phyloP scores from a whole-genome alignment of 1,284 basidiomycete genomes.

The Lentinula novae-zelandiae region DNA sequence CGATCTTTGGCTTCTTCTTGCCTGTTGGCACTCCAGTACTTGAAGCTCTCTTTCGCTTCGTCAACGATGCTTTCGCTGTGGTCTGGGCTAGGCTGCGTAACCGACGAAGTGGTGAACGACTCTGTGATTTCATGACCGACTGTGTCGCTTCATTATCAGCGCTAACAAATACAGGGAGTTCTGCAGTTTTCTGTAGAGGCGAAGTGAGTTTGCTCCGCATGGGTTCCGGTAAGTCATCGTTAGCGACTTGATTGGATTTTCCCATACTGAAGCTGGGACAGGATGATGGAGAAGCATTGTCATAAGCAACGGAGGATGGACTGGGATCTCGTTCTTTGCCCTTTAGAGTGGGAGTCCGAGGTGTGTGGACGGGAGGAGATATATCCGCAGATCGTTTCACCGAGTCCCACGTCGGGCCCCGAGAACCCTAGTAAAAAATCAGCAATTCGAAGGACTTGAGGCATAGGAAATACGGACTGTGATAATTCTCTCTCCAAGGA shows the following conservation, averaged over 20 bases:
- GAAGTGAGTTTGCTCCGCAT: neutral
- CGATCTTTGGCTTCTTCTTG: neutral
- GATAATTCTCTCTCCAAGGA: neutral
- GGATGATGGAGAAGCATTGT: neutral
- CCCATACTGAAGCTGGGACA: neutral
- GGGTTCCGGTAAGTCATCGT: neutral
- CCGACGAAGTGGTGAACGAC: neutral
- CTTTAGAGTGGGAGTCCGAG: neutral
- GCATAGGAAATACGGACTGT: neutral
- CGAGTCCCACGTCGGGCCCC: neutral
- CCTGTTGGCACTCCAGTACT: neutral
- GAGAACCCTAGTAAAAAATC: neutral
- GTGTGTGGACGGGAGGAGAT: neutral
- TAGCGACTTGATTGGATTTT: neutral
- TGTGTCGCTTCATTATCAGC: neutral
- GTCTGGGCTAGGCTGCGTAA: neutral
- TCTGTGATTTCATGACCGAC: neutral
- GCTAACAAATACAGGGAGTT: neutral
- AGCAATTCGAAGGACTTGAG: neutral
- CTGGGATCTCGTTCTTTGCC: neutral
- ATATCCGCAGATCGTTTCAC: no score
- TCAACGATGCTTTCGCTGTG: slow-evolving; percentile 15
- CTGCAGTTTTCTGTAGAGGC: neutral
- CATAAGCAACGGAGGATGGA: neutral
- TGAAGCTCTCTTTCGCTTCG: neutral